These are phyloP conservation scores for Paecilomyces fulvus DNA, from an alignment of 2,329 filamentous ascomycete species.

Conservation along the genomic window DNA sequence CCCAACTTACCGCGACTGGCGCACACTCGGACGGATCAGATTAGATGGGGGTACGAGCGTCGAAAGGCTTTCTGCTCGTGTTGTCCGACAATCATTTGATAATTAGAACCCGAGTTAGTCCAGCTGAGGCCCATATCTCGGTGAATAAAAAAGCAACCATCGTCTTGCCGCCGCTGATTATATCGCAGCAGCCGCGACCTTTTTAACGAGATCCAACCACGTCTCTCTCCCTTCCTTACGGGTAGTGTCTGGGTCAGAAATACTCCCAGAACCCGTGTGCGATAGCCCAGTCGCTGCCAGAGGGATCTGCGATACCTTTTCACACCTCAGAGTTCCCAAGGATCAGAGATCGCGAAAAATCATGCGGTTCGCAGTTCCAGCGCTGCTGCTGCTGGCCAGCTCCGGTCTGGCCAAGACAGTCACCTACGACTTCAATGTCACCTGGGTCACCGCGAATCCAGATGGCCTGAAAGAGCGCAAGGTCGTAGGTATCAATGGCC, in stretches of 20 bases:
- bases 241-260: not conserved
- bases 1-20: not conserved
- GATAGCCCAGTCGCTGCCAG: not conserved
- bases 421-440: constrained; percentile 45
- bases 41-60: not conserved
- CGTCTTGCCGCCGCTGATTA: not conserved
- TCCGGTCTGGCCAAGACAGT: constrained; percentile 23
- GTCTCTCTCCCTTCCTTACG: not conserved
- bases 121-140: not conserved
- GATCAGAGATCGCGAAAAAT: not conserved
- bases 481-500: constrained; percentile 63
- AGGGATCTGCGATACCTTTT: not conserved
- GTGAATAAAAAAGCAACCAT: not conserved
- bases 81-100: not conserved
- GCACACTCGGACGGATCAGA: not conserved
- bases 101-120: not conserved
- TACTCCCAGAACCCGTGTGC: not conserved
- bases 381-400: constrained; percentile 1
- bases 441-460: constrained; percentile 48
- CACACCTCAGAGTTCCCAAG: not conserved
- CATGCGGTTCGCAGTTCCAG: constrained; percentile 2
- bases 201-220: not conserved
- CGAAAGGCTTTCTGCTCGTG: not conserved
- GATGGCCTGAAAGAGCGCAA: constrained; percentile 44
- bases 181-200: not conserved